These are phyloP conservation scores for Pyrenula aspistea DNA, from an alignment of 495 filamentous ascomycete genomes.

Conservation along the genomic window DNA sequence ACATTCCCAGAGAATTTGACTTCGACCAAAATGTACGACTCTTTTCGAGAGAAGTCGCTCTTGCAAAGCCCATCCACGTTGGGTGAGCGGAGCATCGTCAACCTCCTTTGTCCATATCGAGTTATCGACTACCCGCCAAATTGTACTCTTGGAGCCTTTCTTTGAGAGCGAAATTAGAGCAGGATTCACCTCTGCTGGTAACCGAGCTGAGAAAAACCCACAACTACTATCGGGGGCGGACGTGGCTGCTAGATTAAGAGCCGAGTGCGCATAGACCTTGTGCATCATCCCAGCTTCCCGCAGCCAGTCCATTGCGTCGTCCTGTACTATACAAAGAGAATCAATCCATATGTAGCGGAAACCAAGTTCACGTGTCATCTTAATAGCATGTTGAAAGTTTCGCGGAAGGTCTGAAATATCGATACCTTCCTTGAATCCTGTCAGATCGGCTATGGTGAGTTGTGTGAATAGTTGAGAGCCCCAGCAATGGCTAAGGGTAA, in stretches of 20 bases:
- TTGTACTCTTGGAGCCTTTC: neutral
- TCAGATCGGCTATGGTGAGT: neutral
- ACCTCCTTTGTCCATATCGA: neutral
- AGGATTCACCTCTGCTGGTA: neutral
- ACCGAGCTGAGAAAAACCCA: constrained; percentile 1
- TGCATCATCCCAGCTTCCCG: constrained; percentile 5
- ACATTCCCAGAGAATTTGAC: neutral
- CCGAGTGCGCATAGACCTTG: constrained; percentile 4
- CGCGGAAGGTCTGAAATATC: constrained; percentile 4
- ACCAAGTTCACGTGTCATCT: constrained; percentile 8
- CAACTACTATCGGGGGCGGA: neutral
- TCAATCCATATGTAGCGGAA: constrained; percentile 24
- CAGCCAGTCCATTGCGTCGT: constrained; percentile 4
- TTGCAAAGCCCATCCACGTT: neutral
- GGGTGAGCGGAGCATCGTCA: neutral
- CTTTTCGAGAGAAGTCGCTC: neutral
- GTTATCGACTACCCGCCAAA: neutral
- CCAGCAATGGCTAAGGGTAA: constrained; percentile 8
- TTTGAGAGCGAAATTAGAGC: neutral
- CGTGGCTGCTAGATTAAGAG: constrained; percentile 8
- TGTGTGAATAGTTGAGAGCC: neutral
- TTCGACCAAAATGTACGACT: neutral
- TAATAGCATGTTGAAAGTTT: constrained; percentile 15
- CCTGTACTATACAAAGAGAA: constrained; percentile 18
- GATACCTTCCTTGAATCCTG: constrained; percentile 1